Percentiles rank a stretch among this genome's conserved stretches.
Conservation (phyloP, 805 yeast genomes). For the Metschnikowia borealis region DNA sequence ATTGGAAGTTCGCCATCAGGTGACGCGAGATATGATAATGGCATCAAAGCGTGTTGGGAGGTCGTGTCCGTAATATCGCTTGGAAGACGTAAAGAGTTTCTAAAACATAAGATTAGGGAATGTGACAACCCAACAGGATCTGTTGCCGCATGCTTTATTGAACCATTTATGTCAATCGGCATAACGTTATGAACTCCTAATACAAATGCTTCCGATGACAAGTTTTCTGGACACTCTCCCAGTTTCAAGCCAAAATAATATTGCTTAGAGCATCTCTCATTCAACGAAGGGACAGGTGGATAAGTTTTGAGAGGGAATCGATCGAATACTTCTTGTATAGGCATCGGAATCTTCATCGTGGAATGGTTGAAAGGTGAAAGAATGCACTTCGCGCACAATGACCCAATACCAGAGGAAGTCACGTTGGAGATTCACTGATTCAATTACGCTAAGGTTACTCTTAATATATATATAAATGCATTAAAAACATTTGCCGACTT, state of each 20-base stretch:
- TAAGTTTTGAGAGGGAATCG: conserved; percentile 47
- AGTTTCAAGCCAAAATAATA: not conserved
- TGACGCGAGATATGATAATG: conserved; percentile 48
- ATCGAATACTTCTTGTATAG: conserved; percentile 44
- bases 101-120: conserved; percentile 44
- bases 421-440: not conserved
- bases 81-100: conserved; percentile 44
- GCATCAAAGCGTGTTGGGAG: conserved; percentile 32
- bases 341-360: conserved; percentile 34
- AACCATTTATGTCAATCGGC: conserved; percentile 18
- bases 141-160: conserved; percentile 38
- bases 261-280: not conserved
- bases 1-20: conserved; percentile 51
- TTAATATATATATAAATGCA: not conserved
- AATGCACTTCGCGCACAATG: not conserved
- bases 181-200: conserved; percentile 51
- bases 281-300: conserved; percentile 9
- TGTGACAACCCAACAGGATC: conserved; percentile 57
- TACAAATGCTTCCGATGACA: conserved; percentile 29
- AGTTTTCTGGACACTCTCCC: not conserved
- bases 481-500: conserved; percentile 3
- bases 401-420: not conserved
- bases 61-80: conserved; percentile 11
- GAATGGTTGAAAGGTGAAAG: not conserved
- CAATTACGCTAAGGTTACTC: not conserved